These are phyloP conservation scores for Chaetomium sp. DNA, from an alignment of 2,329 filamentous ascomycete species.

Conservation along the genomic window DNA sequence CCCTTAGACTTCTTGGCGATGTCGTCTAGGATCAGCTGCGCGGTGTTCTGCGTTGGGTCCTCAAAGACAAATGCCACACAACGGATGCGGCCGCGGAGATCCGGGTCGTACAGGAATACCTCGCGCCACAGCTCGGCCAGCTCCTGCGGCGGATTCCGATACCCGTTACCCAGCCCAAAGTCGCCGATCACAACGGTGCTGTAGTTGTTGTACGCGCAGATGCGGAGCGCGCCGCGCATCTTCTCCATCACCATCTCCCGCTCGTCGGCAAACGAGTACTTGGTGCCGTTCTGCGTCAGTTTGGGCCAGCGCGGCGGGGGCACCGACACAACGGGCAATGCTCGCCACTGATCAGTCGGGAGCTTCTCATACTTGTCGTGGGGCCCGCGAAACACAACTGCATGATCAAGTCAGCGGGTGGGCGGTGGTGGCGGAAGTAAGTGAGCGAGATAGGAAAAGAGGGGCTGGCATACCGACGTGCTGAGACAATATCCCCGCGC, in stretches of 20 bases:
- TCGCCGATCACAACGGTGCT: slow-evolving; percentile 55
- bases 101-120: slow-evolving; percentile 55
- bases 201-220: slow-evolving; percentile 57
- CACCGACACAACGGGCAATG: slow-evolving; percentile 67
- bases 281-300: slow-evolving; percentile 57
- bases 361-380: slow-evolving; percentile 58
- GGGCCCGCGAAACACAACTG: slow-evolving; percentile 65
- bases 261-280: slow-evolving; percentile 67
- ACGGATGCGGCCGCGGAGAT: slow-evolving; percentile 54
- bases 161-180: slow-evolving; percentile 58
- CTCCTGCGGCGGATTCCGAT: slow-evolving; percentile 59
- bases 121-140: slow-evolving; percentile 62
- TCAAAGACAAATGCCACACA: slow-evolving; percentile 61
- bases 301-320: slow-evolving; percentile 68
- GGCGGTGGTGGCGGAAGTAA: background rate
- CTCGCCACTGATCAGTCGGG: slow-evolving; percentile 44
- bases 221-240: slow-evolving; percentile 62
- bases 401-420: background rate
- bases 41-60: slow-evolving; percentile 47
- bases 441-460: slow-evolving; percentile 9
- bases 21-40: slow-evolving; percentile 48
- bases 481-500: slow-evolving; percentile 63
- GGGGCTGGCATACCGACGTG: slow-evolving; percentile 47
- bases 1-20: slow-evolving; percentile 45
- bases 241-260: slow-evolving; percentile 66